Conservation (phyloP, 169 alveolate genomes). For the Cryptosporidium ryanae region DNA sequence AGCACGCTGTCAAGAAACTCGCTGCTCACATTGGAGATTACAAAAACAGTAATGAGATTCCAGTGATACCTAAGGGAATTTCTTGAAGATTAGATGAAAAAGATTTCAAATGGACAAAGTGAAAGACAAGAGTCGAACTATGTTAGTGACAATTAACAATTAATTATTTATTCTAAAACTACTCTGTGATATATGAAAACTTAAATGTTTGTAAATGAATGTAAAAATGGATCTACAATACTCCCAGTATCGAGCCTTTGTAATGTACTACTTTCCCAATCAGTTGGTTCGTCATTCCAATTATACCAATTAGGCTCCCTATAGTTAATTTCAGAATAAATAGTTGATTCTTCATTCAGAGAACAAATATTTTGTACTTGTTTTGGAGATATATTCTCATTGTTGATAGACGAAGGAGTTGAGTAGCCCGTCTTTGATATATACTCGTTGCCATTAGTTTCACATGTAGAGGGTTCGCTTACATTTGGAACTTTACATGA, state of each 20-base stretch:
- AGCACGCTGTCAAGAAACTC: constrained; percentile 36
- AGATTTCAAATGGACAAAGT: not conserved
- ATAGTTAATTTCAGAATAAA: constrained; percentile 47
- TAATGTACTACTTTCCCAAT: constrained; percentile 37
- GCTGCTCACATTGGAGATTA: constrained; percentile 62
- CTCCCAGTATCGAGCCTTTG: constrained; percentile 61
- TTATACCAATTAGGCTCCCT: constrained; percentile 70
- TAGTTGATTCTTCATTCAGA: constrained; percentile 25
- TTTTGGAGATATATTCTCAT: constrained; percentile 16
- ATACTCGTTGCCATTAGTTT: constrained; percentile 35
- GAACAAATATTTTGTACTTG: constrained; percentile 17
- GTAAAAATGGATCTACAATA: constrained; percentile 45
- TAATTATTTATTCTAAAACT: too few species aligned
- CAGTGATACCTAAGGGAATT: constrained; percentile 30
- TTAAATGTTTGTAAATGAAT: constrained; percentile 44
- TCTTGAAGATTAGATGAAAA: not conserved
- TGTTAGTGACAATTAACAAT: too few species aligned
- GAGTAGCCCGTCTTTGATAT: constrained; percentile 28
- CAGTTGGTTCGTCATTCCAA: constrained; percentile 34
- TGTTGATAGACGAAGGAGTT: constrained; percentile 41
- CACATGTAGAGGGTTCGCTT: constrained; percentile 70
- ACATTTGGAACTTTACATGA: constrained; percentile 1
- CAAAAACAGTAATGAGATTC: constrained; percentile 60
- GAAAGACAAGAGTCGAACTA: too few species aligned
- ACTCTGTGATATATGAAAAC: not conserved